phyloP scores from a whole-genome alignment of 441 rosid species.

The Metrosideros polymorpha region DNA sequence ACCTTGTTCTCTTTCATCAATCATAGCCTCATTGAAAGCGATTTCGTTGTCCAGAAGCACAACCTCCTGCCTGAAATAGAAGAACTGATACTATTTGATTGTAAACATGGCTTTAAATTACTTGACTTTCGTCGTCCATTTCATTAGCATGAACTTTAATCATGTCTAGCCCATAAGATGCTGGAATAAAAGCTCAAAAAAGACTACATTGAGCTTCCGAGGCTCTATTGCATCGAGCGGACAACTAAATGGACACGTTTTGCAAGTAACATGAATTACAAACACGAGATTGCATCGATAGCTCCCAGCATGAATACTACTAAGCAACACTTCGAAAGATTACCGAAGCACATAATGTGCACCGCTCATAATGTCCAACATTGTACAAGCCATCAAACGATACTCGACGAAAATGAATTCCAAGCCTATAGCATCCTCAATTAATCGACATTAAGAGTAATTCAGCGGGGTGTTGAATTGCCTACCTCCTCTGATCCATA shows the following conservation, averaged over 20 bases:
- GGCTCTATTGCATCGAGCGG: not conserved
- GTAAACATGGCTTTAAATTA: not conserved
- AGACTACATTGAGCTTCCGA: not conserved
- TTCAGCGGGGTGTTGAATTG: not conserved
- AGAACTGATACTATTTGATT: not conserved
- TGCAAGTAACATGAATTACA: not conserved
- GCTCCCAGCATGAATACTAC: not conserved
- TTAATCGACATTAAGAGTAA: not conserved
- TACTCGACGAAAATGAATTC: not conserved
- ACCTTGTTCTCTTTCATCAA: slow-evolving; percentile 69
- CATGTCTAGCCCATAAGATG: not conserved
- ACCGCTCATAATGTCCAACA: not conserved
- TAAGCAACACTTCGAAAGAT: not conserved
- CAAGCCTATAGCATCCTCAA: not conserved
- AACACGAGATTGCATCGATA: not conserved
- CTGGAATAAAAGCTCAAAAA: not conserved
- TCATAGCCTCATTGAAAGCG: slow-evolving; percentile 59
- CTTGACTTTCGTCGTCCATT: not conserved
- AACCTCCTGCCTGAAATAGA: slow-evolving; percentile 41
- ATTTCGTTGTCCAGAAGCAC: slow-evolving; percentile 55
- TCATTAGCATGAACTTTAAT: not conserved
- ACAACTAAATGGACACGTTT: not conserved
- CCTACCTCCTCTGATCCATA: slow-evolving; percentile 36
- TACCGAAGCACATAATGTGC: not conserved
- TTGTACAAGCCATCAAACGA: not conserved